Evolutionary conservation across 1,284 basidiomycete species (phyloP).

Genomic region (Tylopilus orsonianus): DNA sequence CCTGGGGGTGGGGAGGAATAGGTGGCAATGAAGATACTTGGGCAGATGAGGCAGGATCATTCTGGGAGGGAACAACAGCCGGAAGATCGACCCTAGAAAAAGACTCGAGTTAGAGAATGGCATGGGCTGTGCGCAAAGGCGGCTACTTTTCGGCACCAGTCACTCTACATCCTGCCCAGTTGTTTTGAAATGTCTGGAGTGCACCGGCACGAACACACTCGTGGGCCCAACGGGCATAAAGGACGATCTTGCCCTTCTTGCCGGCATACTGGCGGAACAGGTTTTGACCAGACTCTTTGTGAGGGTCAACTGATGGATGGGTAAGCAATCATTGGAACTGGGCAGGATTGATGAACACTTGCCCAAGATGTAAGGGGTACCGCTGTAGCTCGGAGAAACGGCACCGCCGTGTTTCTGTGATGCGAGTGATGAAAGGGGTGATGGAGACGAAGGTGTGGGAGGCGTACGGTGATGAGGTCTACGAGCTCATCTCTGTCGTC

Average conservation of each 20-base stretch:
- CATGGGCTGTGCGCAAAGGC: background rate
- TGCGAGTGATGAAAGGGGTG: conserved; percentile 5
- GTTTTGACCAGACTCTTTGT: conserved; percentile 76
- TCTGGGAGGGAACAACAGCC: conserved; percentile 36
- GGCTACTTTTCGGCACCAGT: conserved; percentile 68
- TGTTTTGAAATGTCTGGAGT: conserved; percentile 68
- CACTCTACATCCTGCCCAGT: conserved; percentile 78
- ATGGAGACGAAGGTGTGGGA: background rate
- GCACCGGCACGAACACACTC: conserved; percentile 67
- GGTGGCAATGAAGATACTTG: conserved; percentile 30
- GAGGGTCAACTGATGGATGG: conserved; percentile 48
- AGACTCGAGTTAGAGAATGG: conserved; percentile 10
- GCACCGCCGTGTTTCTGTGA: conserved; percentile 71
- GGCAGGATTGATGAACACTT: conserved; percentile 29
- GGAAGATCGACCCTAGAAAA: conserved; percentile 32
- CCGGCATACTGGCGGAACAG: conserved; percentile 71
- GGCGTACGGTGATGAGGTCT: conserved; percentile 60
- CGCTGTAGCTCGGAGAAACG: conserved; percentile 70
- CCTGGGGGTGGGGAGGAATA: conserved; percentile 32
- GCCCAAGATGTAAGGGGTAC: conserved; percentile 76
- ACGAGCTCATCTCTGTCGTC: conserved; percentile 61
- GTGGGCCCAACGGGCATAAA: conserved; percentile 68
- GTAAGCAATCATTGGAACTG: conserved; percentile 11
- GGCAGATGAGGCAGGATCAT: conserved; percentile 25
- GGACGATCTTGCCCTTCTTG: conserved; percentile 75